Percentiles rank a stretch among this genome's conserved stretches.
Evolutionary conservation across 805 yeast genomes (phyloP).

Genomic region (Brettanomyces naardenensis): DNA sequence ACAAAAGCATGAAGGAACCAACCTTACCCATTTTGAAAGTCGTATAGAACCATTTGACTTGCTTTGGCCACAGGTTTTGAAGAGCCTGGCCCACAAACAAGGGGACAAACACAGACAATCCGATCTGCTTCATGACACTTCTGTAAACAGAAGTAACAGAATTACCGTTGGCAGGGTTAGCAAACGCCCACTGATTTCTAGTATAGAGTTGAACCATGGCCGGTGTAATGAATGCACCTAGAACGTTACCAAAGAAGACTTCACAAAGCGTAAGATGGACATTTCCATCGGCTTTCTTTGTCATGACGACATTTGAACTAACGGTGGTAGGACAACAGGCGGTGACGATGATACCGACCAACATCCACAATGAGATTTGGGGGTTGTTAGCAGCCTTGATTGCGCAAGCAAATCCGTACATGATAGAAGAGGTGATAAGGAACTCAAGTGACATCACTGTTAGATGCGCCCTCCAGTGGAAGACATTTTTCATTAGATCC

Average conservation of each 20-base stretch:
- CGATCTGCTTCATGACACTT: conserved; percentile 81
- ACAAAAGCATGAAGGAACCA: conserved; percentile 69
- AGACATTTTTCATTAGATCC: conserved; percentile 52
- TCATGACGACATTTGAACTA: conserved; percentile 88
- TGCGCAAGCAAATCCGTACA: conserved; percentile 67
- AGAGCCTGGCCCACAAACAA: conserved; percentile 80
- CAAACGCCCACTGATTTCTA: conserved; percentile 56
- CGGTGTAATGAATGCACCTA: conserved; percentile 86
- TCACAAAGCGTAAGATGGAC: conserved; percentile 68
- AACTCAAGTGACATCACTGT: conserved; percentile 63
- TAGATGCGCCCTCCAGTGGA: conserved; percentile 77
- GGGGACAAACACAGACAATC: conserved; percentile 73
- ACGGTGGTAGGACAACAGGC: conserved; percentile 90
- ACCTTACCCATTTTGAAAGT: conserved; percentile 60
- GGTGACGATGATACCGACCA: conserved; percentile 76
- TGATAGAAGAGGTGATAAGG: conserved; percentile 38
- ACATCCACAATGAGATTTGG: conserved; percentile 64
- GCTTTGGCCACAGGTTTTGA: conserved; percentile 62
- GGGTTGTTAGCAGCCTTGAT: conserved; percentile 50
- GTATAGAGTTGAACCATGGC: conserved; percentile 70
- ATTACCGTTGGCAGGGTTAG: conserved; percentile 63
- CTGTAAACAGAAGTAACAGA: conserved; percentile 53
- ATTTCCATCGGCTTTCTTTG: conserved; percentile 78
- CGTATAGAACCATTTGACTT: conserved; percentile 50
- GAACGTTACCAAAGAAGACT: conserved; percentile 74